Evolutionary conservation across 176 grass and related monocot genomes (phyloP), one percentile per base, ranked within the genome.

Genomic region (Hyparrhenia diplandra): DNA sequence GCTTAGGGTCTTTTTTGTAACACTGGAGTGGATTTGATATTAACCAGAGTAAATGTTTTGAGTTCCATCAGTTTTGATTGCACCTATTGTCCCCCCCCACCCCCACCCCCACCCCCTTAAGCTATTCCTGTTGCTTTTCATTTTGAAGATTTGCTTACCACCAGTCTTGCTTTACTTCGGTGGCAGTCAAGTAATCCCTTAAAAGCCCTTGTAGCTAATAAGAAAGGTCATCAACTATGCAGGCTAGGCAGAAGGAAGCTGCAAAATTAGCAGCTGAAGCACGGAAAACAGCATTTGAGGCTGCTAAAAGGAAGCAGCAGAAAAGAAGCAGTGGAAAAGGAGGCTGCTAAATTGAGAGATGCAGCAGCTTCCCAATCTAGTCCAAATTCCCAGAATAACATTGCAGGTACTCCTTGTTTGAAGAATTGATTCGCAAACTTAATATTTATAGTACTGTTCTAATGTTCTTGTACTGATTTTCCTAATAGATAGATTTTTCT

Each of bases 251-350:
- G 58, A 95, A 87, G 76, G 82, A 84, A 84, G 75, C 77, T 82
- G 86, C 92, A 79, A 92, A 90, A 79, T 82, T 91, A 93, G 92
- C 86, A 87, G 90, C 85, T 84, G 90, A 87, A 87, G 82, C 85
- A 74, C 88, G 84, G 36, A 90, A 83, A 82, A 60, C 55, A 85
- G 81, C 86, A 76, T 72, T 79, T 71, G 92, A 94, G 73, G 88
- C 92, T 69, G 88, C 89, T 78, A 83, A 81, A n/a, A n/a, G n/a
- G n/a, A n/a, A n/a, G n/a, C n/a, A n/a, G n/a, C n/a, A n/a, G n/a
- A 81, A 93, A 89, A 81, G 87, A 87, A 90, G 92, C 85, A 70
- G 71, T 82, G 18, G 42, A 73, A 73, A 67, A 67, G 3, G 77
- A 68, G 47, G 43, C 40, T 34, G 20, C 29, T 58, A 87, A 83